Evolutionary conservation across 2,329 filamentous ascomycete genomes (phyloP), one percentile per base, ranked within the genome.

Genomic region (Diplodia corticola): DNA sequence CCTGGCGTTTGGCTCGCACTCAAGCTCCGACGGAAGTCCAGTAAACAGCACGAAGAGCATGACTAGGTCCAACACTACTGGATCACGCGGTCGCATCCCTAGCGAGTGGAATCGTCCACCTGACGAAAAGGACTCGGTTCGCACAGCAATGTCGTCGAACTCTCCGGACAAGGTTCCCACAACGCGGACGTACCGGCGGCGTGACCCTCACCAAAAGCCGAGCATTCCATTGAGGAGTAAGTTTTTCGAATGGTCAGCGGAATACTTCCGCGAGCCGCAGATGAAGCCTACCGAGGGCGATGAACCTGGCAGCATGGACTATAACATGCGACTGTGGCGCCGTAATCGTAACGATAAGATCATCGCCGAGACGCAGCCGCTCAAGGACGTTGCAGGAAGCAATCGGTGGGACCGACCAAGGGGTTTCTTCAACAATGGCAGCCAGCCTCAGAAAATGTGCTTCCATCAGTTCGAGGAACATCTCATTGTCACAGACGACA

Each of bases 401-500:
- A 91, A 92, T 73, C 90, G 89, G 71, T 99, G 95, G 94, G 93
- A 92, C 72, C 89, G 90, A 68, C 89, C 91, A 50, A 84, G 89
- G 55, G 90, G 91, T 20, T 90, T 96, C 69, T 88, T 97, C 75
- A 93, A 94, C 74, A 98, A 97, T 71, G 88, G 89, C 33, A 91
- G 90, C 35, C 95, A 97, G 75, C 94, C 95, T 0, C 88, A 89
- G 69, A 96, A 93, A 80, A 91, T 99, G 89, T 91, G 91, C 5
- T 97, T 98, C 77, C 95, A 99, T 79, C 95, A 99, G 75, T 99
- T 97, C 72, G 95, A 99, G 76, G 91, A 97, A 73, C 93, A 98
- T 75, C 85, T 99, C 22, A 92, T 95, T 1, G 92, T 97, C 13
- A 92, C 93, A 13, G 95, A 99, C 78, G 93, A 97, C 72, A 88